Evolutionary conservation across 495 filamentous ascomycete genomes (phyloP).

Genomic region (Umbilicaria muhlenbergii): DNA sequence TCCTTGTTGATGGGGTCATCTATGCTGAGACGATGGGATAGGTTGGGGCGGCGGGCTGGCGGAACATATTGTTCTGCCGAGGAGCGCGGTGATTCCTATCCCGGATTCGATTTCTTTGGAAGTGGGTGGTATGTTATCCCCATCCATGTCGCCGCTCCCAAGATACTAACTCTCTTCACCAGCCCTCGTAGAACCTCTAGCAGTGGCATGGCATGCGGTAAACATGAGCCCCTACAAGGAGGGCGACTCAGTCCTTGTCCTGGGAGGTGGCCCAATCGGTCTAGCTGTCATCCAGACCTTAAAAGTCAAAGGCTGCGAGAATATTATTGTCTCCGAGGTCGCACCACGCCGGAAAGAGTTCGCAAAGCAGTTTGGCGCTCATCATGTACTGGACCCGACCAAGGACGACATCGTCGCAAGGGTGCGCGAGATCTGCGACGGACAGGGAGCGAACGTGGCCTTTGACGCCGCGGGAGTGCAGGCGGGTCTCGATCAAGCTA

Average conservation of each 20-base stretch:
- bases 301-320: conserved; percentile 27
- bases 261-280: conserved; percentile 49
- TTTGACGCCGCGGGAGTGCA: conserved; percentile 46
- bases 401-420: conserved; percentile 32
- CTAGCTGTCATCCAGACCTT: conserved; percentile 44
- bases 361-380: conserved; percentile 36
- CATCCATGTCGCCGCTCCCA: not conserved
- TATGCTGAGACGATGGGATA: not conserved
- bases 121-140: conserved; percentile 24
- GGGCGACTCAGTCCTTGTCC: conserved; percentile 33
- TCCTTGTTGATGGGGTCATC: not conserved
- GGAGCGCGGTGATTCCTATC: conserved; percentile 24
- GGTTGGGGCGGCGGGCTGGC: conserved; percentile 43
- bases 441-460: conserved; percentile 34
- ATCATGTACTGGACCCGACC: conserved; percentile 37
- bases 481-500: conserved; percentile 30
- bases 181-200: conserved; percentile 44
- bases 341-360: conserved; percentile 30
- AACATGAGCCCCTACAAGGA: conserved; percentile 32
- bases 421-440: conserved; percentile 29
- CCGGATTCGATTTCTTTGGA: conserved; percentile 35
- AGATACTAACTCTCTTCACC: not conserved
- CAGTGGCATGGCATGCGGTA: conserved; percentile 54
- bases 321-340: conserved; percentile 43
- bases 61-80: conserved; percentile 37